Base-by-base conservation (phyloP, 1,139 yeast genomes). In the Magnusiomyces tetraspermus region DNA sequence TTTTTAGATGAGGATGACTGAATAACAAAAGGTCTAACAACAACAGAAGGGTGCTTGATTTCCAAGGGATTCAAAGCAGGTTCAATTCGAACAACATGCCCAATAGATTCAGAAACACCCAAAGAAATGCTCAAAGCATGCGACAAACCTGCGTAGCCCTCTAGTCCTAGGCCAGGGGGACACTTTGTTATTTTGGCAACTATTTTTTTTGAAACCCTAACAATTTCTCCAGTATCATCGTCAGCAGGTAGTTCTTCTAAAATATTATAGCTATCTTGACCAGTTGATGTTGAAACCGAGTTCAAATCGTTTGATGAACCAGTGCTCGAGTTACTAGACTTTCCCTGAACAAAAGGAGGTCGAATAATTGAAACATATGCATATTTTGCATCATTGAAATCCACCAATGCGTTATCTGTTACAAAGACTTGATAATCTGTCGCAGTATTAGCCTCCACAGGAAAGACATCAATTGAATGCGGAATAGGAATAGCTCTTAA, bases 401-500 rank as follows among this genome's bases (percentile, higher is more conserved):
- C 62, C 51, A 58, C 63, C 1, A 64, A 63, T 15, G 72, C 72
- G 42, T 64, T 69, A 52, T 69, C 67, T 61, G 78, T 74, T 11
- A 71, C 74, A 60, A 73, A 78, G 1, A 79, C 71, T 49, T 73
- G 76, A 57, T 73, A 76, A 1, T 58, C 60, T 15, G 62, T 50
- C 11, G 57, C 50, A 1, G 50, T 40, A 5, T 48, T 47, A 11
- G 17, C 42, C 4, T 47, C 46, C 15, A 15, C 3, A 33, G 49
- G 49, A 21, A 36, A 46, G n/a, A 46, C 53, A 33, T 53, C 55
- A 43, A 55, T 8, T 24, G 53, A 56, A 61, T 80, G 82, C 1
- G 87, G 86, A 50, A 80, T 66, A 6, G 84, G 63, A 2, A 83
- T 68, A 0, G 84, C 81, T 63, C 88, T 69, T 55, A 75, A 68